These are phyloP conservation scores for Pugionium dolabratum DNA, from an alignment of 345 rosid genomes.

Conservation along the genomic window DNA sequence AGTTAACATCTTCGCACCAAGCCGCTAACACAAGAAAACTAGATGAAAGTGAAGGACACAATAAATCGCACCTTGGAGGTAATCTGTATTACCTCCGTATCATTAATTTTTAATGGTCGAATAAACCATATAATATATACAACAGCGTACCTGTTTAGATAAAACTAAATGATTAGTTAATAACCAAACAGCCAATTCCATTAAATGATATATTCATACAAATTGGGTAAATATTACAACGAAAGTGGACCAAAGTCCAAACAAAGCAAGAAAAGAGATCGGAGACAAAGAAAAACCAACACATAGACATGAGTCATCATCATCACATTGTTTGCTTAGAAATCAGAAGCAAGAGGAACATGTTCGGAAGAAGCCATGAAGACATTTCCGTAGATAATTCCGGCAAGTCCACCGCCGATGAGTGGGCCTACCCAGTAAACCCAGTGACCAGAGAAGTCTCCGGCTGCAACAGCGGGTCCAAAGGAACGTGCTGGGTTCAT, in stretches of 20 bases:
- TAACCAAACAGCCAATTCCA: not conserved
- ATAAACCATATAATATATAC: too few relatives aligned
- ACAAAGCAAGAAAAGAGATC: conserved; percentile 7
- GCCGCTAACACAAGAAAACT: too few relatives aligned
- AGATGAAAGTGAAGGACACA: too few relatives aligned
- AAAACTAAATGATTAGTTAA: too few relatives aligned
- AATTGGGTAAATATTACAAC: conserved; percentile 18
- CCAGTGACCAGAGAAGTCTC: conserved; percentile 81
- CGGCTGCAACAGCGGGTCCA: conserved; percentile 66
- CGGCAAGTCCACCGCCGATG: conserved; percentile 86
- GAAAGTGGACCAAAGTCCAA: not conserved
- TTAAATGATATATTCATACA: not conserved
- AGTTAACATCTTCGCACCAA: conserved; percentile 19
- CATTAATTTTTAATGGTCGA: too few relatives aligned
- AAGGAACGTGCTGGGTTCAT: conserved; percentile 92
- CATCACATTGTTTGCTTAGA: conserved; percentile 23
- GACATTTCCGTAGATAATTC: conserved; percentile 66
- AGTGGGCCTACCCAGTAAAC: conserved; percentile 94
- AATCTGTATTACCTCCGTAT: too few relatives aligned
- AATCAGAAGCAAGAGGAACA: conserved; percentile 44
- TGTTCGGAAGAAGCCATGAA: conserved; percentile 57
- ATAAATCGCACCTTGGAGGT: too few relatives aligned
- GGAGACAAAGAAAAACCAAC: conserved; percentile 21
- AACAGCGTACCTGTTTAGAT: too few relatives aligned
- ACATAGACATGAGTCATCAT: conserved; percentile 21